phyloP scores from a whole-genome alignment of 108 stramenopile genomes.

The Discostella stelligeroides region DNA sequence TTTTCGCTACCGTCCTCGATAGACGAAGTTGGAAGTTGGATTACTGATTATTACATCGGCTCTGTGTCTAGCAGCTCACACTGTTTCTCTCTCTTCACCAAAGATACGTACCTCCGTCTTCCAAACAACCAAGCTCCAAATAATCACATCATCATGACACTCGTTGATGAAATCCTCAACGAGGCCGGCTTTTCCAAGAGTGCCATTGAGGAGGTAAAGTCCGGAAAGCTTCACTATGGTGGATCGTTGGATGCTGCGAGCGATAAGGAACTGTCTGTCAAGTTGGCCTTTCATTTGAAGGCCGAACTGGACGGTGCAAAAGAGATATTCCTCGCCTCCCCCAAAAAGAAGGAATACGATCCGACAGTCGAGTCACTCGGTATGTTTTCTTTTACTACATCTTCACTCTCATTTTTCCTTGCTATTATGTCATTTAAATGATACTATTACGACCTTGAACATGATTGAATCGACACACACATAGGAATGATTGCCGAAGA shows the following conservation, averaged over 20 bases:
- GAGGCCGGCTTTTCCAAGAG: conserved; percentile 46
- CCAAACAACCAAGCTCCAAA: too few species aligned
- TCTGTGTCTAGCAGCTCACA: too few species aligned
- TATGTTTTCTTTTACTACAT: background rate
- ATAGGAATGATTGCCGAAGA: conserved; percentile 51
- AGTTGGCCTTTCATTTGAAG: conserved; percentile 51
- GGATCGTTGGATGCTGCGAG: conserved; percentile 46
- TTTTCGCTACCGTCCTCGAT: too few species aligned
- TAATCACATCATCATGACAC: conserved; percentile 3
- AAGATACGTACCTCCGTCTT: too few species aligned
- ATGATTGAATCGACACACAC: background rate
- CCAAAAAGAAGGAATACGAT: conserved; percentile 57
- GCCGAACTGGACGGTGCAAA: conserved; percentile 43
- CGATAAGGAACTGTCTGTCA: conserved; percentile 53
- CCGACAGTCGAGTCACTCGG: conserved; percentile 47
- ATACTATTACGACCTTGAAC: background rate
- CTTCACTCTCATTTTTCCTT: too few species aligned
- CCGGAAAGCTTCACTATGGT: conserved; percentile 48
- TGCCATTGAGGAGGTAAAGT: conserved; percentile 38
- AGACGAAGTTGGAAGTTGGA: too few species aligned
- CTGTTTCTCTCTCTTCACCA: too few species aligned
- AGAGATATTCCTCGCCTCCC: conserved; percentile 34
- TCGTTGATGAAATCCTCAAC: conserved; percentile 44
- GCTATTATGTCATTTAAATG: too few species aligned
- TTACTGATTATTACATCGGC: too few species aligned